Percentiles rank a stretch among this genome's conserved stretches.
Conservation (phyloP, 2,329 filamentous ascomycete species). For the Diaporthe ilicicola region DNA sequence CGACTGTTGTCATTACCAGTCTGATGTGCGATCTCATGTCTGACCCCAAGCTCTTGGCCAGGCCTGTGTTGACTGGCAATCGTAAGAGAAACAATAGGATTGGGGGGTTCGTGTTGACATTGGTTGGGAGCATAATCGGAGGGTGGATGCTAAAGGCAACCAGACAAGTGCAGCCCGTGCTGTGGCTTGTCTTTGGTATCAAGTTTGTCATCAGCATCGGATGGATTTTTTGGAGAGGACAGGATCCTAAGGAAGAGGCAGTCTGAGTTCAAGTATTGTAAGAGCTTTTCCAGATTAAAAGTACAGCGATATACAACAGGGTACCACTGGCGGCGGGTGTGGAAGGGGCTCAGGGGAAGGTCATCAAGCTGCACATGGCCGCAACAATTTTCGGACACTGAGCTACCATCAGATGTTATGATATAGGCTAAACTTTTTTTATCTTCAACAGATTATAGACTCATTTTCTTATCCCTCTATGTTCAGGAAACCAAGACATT, state of each 20-base stretch:
- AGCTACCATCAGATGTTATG: too few species aligned
- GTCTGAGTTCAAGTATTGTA: not conserved
- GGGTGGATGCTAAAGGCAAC: constrained; percentile 57
- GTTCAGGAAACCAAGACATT: too few species aligned
- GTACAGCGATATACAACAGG: not conserved
- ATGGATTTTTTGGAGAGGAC: constrained; percentile 44
- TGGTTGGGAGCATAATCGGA: constrained; percentile 56
- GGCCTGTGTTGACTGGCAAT: constrained; percentile 47
- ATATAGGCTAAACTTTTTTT: too few species aligned
- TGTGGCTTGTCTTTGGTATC: constrained; percentile 56
- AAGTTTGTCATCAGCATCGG: constrained; percentile 51
- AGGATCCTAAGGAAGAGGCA: not conserved
- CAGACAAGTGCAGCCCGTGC: constrained; percentile 49
- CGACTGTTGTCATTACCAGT: constrained; percentile 63
- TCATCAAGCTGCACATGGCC: too few species aligned
- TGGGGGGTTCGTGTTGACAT: constrained; percentile 52
- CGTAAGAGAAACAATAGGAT: constrained; percentile 59
- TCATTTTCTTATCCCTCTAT: too few species aligned
- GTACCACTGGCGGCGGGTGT: too few species aligned
- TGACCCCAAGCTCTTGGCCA: constrained; percentile 56
- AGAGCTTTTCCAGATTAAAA: not conserved
- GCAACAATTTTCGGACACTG: too few species aligned
- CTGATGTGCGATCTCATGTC: constrained; percentile 62
- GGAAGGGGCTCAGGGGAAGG: too few species aligned
- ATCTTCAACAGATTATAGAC: too few species aligned